phyloP scores from a whole-genome alignment of 1,139 yeast species.

The Suhomyces bribrorum region DNA sequence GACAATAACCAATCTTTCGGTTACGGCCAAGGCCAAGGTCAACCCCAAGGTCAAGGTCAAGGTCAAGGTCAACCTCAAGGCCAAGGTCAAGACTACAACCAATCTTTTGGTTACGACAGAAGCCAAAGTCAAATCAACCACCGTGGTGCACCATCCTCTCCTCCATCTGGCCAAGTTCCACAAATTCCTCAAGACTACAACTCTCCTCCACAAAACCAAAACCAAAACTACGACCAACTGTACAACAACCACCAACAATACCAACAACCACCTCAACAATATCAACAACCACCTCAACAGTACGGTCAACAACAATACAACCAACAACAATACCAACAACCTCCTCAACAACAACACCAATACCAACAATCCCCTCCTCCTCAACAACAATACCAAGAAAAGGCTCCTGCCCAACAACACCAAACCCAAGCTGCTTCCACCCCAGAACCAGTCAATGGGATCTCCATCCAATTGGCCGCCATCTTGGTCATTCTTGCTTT shows the following conservation, averaged over 20 bases:
- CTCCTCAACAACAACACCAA: not conserved
- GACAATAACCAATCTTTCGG: conserved; percentile 44
- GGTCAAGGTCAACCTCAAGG: conserved; percentile 25
- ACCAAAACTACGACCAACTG: not conserved
- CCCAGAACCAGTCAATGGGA: conserved; percentile 44
- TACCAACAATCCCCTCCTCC: not conserved
- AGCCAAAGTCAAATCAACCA: not conserved
- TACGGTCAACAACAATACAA: conserved; percentile 3
- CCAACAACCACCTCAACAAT: not conserved
- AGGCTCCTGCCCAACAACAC: conserved; percentile 10
- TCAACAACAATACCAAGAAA: conserved; percentile 8
- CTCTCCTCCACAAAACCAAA: conserved; percentile 10
- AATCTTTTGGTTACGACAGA: not conserved
- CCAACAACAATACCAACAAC: not conserved
- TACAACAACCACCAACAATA: not conserved
- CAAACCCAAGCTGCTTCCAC: conserved; percentile 12
- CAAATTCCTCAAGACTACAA: conserved; percentile 12
- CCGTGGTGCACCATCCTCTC: conserved; percentile 7
- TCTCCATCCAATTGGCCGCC: conserved; percentile 54
- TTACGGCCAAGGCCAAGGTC: conserved; percentile 19
- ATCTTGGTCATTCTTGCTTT: conserved; percentile 56
- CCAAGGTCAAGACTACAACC: not conserved
- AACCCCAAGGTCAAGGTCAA: no score
- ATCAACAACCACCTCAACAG: conserved; percentile 1
- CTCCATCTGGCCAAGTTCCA: conserved; percentile 12